Evolutionary conservation across 2,329 filamentous ascomycete genomes (phyloP).

Genomic region (Aspergillus ochraceus): DNA sequence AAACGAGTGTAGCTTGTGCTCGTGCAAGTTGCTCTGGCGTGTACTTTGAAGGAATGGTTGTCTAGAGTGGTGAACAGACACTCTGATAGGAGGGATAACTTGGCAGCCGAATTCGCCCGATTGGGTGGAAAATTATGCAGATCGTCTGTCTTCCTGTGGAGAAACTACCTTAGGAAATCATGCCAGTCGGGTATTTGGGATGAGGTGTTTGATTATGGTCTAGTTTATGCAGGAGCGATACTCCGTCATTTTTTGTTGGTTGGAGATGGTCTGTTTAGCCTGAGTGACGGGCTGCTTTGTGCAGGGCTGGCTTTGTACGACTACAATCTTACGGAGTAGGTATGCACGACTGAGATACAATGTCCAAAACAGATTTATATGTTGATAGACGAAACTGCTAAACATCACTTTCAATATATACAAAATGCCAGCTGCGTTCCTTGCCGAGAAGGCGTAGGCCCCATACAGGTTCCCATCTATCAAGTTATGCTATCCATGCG

Average conservation of each 20-base stretch:
- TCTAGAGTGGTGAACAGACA: too few relatives aligned
- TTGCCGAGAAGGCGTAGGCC: not conserved
- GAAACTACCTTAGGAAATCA: not conserved
- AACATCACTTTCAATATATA: conserved; percentile 2
- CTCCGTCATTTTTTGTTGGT: not conserved
- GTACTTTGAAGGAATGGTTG: too few relatives aligned
- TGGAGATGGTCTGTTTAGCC: not conserved
- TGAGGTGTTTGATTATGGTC: too few relatives aligned
- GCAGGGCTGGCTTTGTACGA: too few relatives aligned
- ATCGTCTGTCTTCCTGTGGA: not conserved
- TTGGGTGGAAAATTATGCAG: conserved; percentile 19
- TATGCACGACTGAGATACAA: too few relatives aligned
- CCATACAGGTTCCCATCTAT: not conserved
- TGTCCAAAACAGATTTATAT: not conserved
- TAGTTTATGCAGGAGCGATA: too few relatives aligned
- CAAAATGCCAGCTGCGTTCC: not conserved
- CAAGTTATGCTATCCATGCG: not conserved
- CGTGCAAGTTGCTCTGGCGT: too few relatives aligned
- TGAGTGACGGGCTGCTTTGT: too few relatives aligned
- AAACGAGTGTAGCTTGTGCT: too few relatives aligned
- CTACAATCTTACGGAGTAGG: too few relatives aligned
- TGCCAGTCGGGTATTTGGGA: too few relatives aligned
- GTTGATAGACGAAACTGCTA: not conserved
- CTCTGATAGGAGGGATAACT: conserved; percentile 22
- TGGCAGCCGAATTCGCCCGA: conserved; percentile 8